phyloP scores from a whole-genome alignment of 108 stramenopile species.

The Stephanodiscus triporus region DNA sequence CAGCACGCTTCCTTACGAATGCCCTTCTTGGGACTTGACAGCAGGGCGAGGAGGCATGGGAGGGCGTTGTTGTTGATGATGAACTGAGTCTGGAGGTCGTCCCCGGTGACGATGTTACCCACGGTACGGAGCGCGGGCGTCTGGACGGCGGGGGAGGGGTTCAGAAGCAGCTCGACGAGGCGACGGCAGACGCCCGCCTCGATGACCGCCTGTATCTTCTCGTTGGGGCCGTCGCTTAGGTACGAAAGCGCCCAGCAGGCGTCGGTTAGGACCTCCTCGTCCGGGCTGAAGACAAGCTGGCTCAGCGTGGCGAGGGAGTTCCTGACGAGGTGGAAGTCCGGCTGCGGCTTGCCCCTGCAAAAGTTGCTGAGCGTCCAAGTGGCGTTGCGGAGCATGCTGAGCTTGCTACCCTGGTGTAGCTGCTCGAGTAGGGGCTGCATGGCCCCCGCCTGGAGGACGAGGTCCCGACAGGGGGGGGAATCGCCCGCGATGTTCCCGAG shows the following conservation, averaged over 20 bases:
- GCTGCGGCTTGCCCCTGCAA: constrained; percentile 98
- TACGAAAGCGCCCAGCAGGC: constrained; percentile 99
- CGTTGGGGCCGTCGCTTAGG: constrained; percentile 95
- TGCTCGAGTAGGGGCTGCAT: constrained; percentile 95
- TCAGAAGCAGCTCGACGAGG: constrained; percentile 93
- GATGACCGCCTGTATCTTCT: constrained; percentile 98
- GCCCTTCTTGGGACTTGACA: constrained; percentile 93
- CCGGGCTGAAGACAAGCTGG: constrained; percentile 92
- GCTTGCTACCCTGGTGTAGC: constrained; percentile 89
- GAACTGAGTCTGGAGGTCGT: constrained; percentile 88
- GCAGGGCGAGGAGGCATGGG: constrained; percentile 91
- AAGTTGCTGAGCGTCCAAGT: constrained; percentile 99
- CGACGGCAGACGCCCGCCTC: constrained; percentile 96
- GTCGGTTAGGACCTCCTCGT: constrained; percentile 98
- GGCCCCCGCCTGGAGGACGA: constrained; percentile 91
- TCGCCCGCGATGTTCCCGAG: constrained; percentile 99
- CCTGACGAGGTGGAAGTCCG: constrained; percentile 93
- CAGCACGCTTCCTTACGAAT: constrained; percentile 99
- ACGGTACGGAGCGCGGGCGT: constrained; percentile 98
- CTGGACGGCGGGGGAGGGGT: constrained; percentile 92
- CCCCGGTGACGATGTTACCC: constrained; percentile 96
- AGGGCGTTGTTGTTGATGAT: constrained; percentile 96
- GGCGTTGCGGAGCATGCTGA: constrained; percentile 97
- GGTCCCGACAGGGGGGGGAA: constrained; percentile 94
- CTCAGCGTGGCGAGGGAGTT: constrained; percentile 92